Evolutionary conservation across 495 filamentous ascomycete species (phyloP).

Genomic region (Haplographium delicatum): DNA sequence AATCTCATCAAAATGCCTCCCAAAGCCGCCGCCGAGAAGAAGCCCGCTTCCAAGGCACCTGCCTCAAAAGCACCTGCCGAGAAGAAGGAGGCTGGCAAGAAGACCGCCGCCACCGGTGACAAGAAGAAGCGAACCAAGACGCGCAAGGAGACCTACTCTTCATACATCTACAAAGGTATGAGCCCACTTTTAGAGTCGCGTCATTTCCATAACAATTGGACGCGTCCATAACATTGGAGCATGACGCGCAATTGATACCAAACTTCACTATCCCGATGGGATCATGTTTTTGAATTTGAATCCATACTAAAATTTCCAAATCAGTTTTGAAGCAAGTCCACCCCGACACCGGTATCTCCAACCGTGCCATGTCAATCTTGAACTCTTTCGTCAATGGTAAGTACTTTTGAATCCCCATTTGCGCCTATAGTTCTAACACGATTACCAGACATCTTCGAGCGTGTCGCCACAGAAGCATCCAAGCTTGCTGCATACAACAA

Average conservation of each 20-base stretch:
- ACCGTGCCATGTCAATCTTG: constrained; percentile 98
- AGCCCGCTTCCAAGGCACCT: constrained; percentile 94
- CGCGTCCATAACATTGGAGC: constrained; percentile 15
- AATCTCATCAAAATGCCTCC: constrained; percentile 71
- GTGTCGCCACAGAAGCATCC: constrained; percentile 95
- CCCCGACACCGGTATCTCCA: constrained; percentile 99
- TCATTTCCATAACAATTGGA: constrained; percentile 2
- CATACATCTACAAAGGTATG: constrained; percentile 99
- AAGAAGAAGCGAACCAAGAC: constrained; percentile 99
- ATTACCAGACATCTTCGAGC: constrained; percentile 93
- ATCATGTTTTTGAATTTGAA: constrained; percentile 19
- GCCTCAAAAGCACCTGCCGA: constrained; percentile 81
- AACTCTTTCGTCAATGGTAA: constrained; percentile 99
- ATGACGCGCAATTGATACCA: background rate
- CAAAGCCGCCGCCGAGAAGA: constrained; percentile 94
- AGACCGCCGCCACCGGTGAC: constrained; percentile 89
- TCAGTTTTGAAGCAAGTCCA: constrained; percentile 99
- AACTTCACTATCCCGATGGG: constrained; percentile 3
- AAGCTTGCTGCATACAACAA: constrained; percentile 99
- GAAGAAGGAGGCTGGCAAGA: constrained; percentile 99
- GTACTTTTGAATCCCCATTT: constrained; percentile 28
- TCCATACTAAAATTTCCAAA: constrained; percentile 24
- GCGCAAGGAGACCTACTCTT: constrained; percentile 99
- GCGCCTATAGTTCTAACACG: constrained; percentile 26
- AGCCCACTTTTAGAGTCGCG: constrained; percentile 19